Conservation (phyloP, 305 asterid genomes). For the Fraxinus latifolia region DNA sequence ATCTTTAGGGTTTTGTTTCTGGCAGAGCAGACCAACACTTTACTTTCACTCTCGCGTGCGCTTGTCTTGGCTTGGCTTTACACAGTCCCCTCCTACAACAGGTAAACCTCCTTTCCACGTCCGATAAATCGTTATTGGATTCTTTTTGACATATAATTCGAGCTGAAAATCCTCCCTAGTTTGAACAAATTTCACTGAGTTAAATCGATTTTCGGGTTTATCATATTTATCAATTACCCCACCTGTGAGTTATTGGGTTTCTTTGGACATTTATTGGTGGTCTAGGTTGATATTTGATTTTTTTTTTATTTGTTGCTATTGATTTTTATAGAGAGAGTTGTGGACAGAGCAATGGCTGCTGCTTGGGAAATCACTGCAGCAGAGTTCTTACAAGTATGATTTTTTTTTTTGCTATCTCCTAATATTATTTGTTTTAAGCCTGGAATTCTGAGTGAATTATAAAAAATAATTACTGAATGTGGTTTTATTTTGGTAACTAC, state of each 20-base stretch:
- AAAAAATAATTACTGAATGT: background rate
- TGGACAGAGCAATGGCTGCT: constrained; percentile 35
- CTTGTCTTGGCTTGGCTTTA: background rate
- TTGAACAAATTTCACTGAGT: background rate
- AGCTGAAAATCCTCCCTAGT: background rate
- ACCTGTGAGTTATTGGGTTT: background rate
- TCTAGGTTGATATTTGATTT: background rate
- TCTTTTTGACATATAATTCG: background rate
- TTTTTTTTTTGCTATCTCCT: constrained; percentile 8
- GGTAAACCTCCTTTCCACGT: background rate
- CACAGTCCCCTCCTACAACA: background rate
- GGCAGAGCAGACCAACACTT: background rate
- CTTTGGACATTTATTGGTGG: background rate
- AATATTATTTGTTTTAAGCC: background rate
- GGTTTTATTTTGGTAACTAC: constrained; percentile 22
- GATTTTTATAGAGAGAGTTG: background rate
- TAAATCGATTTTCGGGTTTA: background rate
- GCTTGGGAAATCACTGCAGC: constrained; percentile 46
- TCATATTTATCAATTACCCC: background rate
- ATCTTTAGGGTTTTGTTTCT: background rate
- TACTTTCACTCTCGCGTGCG: background rate
- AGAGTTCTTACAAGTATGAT: constrained; percentile 45
- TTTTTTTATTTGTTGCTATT: background rate
- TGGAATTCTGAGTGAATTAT: background rate
- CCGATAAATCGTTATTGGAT: background rate